Percentiles rank a stretch among this genome's conserved stretches.
Conservation (phyloP, 441 rosid genomes). For the Adansonia madagascariensis region DNA sequence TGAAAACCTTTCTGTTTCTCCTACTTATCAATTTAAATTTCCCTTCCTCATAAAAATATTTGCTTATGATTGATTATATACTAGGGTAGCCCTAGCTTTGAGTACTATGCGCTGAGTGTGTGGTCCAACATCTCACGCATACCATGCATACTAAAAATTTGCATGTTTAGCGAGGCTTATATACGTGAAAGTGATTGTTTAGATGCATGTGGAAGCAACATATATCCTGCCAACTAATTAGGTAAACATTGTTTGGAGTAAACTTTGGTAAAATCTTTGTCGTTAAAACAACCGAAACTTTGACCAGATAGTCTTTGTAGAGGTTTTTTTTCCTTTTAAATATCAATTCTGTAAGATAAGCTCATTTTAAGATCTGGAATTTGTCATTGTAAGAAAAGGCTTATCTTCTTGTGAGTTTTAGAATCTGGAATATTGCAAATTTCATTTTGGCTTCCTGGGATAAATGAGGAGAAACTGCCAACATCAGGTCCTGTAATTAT, state of each 20-base stretch:
- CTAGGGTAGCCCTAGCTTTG: background rate
- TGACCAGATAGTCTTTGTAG: background rate
- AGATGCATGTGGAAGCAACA: constrained; percentile 18
- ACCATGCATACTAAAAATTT: background rate
- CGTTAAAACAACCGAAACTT: background rate
- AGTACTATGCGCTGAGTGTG: background rate
- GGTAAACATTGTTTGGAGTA: background rate
- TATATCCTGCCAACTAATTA: background rate
- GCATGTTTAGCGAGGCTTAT: background rate
- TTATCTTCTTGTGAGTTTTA: background rate
- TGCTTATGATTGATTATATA: constrained; percentile 1
- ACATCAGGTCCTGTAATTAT: background rate
- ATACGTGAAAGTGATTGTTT: background rate
- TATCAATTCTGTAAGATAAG: constrained; percentile 14
- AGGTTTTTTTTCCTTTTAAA: background rate
- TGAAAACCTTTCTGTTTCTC: background rate
- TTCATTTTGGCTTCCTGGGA: background rate
- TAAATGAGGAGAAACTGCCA: background rate
- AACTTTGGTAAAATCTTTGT: constrained; percentile 4
- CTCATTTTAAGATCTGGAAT: constrained; percentile 12
- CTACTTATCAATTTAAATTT: background rate
- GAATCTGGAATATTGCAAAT: background rate
- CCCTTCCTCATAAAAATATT: background rate
- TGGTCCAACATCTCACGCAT: background rate
- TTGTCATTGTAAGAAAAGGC: background rate